Evolutionary conservation across 1,284 basidiomycete species (phyloP).

Genomic region (Mycosarcoma mackinlayi): DNA sequence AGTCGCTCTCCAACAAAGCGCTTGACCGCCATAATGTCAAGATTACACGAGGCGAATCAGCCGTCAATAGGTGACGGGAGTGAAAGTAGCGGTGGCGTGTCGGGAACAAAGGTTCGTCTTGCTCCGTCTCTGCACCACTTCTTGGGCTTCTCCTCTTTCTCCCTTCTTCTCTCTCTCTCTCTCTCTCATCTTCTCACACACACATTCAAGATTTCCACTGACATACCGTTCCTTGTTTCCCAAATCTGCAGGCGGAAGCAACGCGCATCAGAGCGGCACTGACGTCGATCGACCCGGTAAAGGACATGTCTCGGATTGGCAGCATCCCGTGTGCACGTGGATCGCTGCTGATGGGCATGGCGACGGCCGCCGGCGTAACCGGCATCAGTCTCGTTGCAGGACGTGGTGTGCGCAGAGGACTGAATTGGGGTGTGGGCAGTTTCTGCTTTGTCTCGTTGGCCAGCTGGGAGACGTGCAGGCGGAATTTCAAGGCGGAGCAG

Average conservation of each 20-base stretch:
- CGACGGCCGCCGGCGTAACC: conserved; percentile 45
- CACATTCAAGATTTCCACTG: neutral
- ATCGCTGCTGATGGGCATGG: conserved; percentile 48
- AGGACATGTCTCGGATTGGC: conserved; percentile 32
- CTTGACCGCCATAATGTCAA: conserved; percentile 20
- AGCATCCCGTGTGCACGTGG: conserved; percentile 49
- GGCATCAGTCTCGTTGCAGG: conserved; percentile 52
- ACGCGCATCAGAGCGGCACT: conserved; percentile 39
- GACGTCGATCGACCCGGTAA: conserved; percentile 25
- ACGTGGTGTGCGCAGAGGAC: conserved; percentile 32
- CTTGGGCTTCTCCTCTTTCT: neutral
- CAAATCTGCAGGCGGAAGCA: conserved; percentile 45
- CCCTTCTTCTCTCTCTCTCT: neutral
- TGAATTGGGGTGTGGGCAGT: conserved; percentile 56
- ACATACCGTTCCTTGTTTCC: no score
- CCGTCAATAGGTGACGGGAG: conserved; percentile 10
- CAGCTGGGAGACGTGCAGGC: conserved; percentile 48
- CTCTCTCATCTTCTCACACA: neutral
- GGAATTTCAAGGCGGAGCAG: conserved; percentile 45
- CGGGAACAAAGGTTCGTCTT: conserved; percentile 27
- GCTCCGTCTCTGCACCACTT: neutral
- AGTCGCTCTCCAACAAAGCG: no score
- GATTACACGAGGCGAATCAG: conserved; percentile 24
- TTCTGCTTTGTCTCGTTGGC: conserved; percentile 48
- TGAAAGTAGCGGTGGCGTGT: conserved; percentile 4